Conservation (phyloP, 495 filamentous ascomycete species). For the Jackrogersella minutella region DNA sequence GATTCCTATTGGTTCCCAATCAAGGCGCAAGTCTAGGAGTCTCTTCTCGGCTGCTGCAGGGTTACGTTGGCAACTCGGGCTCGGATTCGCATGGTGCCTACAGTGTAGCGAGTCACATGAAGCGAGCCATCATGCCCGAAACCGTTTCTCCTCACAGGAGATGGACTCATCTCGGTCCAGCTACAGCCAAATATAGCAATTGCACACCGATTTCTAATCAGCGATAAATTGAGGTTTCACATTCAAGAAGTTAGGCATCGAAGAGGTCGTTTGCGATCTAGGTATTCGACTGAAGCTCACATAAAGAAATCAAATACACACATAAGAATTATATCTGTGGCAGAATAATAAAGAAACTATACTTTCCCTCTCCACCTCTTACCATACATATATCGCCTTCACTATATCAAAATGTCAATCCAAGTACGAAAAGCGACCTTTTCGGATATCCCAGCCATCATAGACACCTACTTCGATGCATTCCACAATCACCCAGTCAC, state of each 20-base stretch:
- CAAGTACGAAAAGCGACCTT: slow-evolving; percentile 33
- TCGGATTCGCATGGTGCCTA: neutral
- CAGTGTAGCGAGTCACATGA: neutral
- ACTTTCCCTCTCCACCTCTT: neutral
- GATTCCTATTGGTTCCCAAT: too few species aligned
- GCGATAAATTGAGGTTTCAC: too few species aligned
- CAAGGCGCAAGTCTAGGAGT: too few species aligned
- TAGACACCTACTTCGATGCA: slow-evolving; percentile 43
- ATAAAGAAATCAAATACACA: neutral
- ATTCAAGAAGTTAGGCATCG: too few species aligned
- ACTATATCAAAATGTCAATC: slow-evolving; percentile 36
- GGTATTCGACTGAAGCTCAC: too few species aligned
- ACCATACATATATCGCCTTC: neutral
- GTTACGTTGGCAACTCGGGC: neutral
- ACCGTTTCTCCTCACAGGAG: neutral
- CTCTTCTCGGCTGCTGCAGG: neutral
- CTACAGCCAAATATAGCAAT: too few species aligned
- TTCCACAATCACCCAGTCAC: slow-evolving; percentile 41
- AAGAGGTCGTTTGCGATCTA: too few species aligned
- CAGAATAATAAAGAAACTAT: too few species aligned
- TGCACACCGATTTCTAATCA: too few species aligned
- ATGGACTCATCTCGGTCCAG: neutral
- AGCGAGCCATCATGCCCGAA: neutral
- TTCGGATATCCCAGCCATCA: slow-evolving; percentile 36
- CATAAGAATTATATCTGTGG: too few species aligned